Conservation (phyloP, 2,329 filamentous ascomycete genomes). For the Talaromyces sp. region DNA sequence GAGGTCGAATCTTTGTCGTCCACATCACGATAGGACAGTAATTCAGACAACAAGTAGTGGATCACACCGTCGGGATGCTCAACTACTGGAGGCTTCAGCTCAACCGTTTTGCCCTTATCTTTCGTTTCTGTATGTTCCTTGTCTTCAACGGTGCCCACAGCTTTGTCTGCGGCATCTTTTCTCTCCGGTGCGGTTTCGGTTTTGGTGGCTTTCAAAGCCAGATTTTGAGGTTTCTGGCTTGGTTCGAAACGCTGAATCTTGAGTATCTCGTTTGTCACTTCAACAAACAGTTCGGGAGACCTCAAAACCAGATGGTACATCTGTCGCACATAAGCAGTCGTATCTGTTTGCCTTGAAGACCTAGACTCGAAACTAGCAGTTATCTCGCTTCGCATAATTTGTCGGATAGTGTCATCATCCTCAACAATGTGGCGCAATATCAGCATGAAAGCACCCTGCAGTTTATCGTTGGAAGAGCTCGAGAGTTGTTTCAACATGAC, state of each 20-base stretch:
- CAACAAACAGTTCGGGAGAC: constrained; percentile 79
- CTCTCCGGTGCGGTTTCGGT: constrained; percentile 27
- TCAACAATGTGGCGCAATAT: constrained; percentile 91
- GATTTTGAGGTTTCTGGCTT: constrained; percentile 52
- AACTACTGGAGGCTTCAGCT: constrained; percentile 78
- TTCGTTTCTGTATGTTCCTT: constrained; percentile 27
- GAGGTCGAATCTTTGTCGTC: constrained; percentile 70
- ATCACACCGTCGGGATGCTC: constrained; percentile 94
- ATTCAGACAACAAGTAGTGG: constrained; percentile 88
- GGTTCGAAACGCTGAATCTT: constrained; percentile 66
- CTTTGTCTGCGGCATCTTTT: constrained; percentile 33
- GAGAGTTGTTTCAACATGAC: constrained; percentile 93
- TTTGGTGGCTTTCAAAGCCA: constrained; percentile 54
- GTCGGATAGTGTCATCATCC: constrained; percentile 84
- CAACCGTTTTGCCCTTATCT: constrained; percentile 57
- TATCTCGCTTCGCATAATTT: constrained; percentile 90
- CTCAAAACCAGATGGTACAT: constrained; percentile 78
- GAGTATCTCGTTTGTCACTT: constrained; percentile 81
- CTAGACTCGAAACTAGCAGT: constrained; percentile 67
- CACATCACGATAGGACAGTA: constrained; percentile 88
- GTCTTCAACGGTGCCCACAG: constrained; percentile 30
- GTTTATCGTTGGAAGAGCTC: constrained; percentile 70
- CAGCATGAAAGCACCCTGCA: constrained; percentile 75
- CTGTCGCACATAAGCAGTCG: constrained; percentile 69
- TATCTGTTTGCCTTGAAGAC: constrained; percentile 62